Percentiles rank a stretch among this genome's conserved stretches.
Conservation (phyloP, 768 basidiomycete species). For the Mycena filopes region DNA sequence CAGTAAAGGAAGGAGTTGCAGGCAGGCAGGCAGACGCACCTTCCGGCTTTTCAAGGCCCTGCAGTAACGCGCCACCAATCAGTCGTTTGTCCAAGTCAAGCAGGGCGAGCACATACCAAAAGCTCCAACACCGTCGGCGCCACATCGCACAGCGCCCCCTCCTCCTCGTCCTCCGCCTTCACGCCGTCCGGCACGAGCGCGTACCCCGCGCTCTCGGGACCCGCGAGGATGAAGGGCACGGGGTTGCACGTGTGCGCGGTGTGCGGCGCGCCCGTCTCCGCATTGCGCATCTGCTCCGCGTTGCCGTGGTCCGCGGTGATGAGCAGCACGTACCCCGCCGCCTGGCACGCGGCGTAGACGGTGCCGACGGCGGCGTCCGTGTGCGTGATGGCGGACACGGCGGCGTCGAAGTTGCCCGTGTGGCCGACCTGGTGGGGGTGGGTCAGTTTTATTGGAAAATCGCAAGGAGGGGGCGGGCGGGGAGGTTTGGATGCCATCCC, state of each 20-base stretch:
- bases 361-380: conserved; percentile 92
- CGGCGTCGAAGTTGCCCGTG: conserved; percentile 92
- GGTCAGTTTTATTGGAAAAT: neutral
- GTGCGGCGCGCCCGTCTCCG: conserved; percentile 85
- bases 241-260: conserved; percentile 93
- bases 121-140: conserved; percentile 89
- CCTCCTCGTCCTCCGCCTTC: conserved; percentile 64
- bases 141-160: conserved; percentile 87
- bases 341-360: conserved; percentile 85
- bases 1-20: too few species aligned
- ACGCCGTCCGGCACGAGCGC: conserved; percentile 63
- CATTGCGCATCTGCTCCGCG: conserved; percentile 93
- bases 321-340: conserved; percentile 87
- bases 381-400: conserved; percentile 86
- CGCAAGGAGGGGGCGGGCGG: neutral
- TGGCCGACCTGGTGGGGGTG: conserved; percentile 77
- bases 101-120: conserved; percentile 50
- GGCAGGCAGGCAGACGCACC: too few species aligned
- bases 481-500: conserved; percentile 69
- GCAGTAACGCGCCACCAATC: too few species aligned
- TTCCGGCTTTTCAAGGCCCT: too few species aligned
- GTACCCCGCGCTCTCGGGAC: conserved; percentile 67
- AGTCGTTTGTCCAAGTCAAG: too few species aligned
- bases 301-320: conserved; percentile 97
- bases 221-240: conserved; percentile 82